These are phyloP conservation scores for Dactylonectria macrodidyma DNA, from an alignment of 2,329 filamentous ascomycete genomes.

Conservation along the genomic window DNA sequence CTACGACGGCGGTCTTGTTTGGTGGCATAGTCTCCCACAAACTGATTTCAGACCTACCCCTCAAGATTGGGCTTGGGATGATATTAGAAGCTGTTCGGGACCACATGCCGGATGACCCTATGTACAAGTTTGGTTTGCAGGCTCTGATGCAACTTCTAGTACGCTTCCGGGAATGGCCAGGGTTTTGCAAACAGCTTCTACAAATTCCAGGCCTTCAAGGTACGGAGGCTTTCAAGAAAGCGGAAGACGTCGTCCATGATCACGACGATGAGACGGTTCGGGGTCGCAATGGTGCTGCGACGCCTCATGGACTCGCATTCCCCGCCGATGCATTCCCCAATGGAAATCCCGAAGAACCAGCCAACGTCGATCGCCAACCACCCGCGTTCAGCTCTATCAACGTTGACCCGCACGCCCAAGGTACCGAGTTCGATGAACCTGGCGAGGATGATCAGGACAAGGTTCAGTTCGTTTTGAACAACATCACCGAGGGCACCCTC, in stretches of 20 bases:
- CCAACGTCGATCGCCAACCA: conserved; percentile 70
- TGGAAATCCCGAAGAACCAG: conserved; percentile 76
- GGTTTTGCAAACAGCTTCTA: conserved; percentile 88
- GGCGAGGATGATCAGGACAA: conserved; percentile 90
- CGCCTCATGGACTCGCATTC: conserved; percentile 54
- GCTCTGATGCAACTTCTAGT: conserved; percentile 90
- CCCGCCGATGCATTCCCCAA: conserved; percentile 73
- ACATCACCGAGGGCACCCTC: conserved; percentile 91
- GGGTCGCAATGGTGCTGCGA: conserved; percentile 66
- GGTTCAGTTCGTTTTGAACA: conserved; percentile 96
- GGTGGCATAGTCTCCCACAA: conserved; percentile 96
- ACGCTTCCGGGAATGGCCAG: conserved; percentile 93
- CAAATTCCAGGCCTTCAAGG: conserved; percentile 86
- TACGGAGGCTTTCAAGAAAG: conserved; percentile 87
- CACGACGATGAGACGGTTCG: conserved; percentile 73
- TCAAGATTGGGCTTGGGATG: conserved; percentile 96
- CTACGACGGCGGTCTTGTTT: conserved; percentile 96
- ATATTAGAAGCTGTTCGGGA: conserved; percentile 96
- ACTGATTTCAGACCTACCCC: conserved; percentile 88
- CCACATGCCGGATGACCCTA: conserved; percentile 84
- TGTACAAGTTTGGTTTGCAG: conserved; percentile 99
- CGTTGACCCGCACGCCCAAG: conserved; percentile 77
- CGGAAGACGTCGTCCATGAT: conserved; percentile 83
- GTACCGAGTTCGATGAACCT: conserved; percentile 83
- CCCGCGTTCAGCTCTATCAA: conserved; percentile 85